Evolutionary conservation across 768 basidiomycete genomes (phyloP).

Genomic region (Hortiboletus campestris): DNA sequence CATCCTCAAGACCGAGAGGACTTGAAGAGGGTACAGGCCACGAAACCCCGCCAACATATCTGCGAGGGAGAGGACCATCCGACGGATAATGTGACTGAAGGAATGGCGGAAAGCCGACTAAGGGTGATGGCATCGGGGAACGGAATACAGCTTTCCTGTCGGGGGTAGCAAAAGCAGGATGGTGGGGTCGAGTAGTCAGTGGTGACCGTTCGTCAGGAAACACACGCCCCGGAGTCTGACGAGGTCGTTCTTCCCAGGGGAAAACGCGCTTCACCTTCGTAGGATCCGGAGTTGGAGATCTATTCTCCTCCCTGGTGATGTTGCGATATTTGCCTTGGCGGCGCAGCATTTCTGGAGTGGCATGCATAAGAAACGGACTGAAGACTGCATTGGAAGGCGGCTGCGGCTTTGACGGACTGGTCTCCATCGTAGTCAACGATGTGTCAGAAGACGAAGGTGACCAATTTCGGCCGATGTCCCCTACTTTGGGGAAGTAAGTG

Average conservation of each 20-base stretch:
- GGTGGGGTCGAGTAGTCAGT: slow-evolving; percentile 33
- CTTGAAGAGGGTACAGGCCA: slow-evolving; percentile 43
- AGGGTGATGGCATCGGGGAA: slow-evolving; percentile 34
- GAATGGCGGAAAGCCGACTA: slow-evolving; percentile 50
- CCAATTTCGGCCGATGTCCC: slow-evolving; percentile 60
- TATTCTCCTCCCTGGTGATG: slow-evolving; percentile 45
- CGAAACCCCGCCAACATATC: slow-evolving; percentile 63
- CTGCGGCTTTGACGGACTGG: slow-evolving; percentile 15
- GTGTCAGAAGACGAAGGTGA: slow-evolving; percentile 31
- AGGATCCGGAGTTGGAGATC: slow-evolving; percentile 61
- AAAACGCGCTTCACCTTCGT: slow-evolving; percentile 77
- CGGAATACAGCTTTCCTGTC: slow-evolving; percentile 16
- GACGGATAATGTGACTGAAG: slow-evolving; percentile 78
- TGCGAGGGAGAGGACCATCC: slow-evolving; percentile 80
- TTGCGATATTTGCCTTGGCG: slow-evolving; percentile 72
- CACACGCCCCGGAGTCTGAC: slow-evolving; percentile 63
- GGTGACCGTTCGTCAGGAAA: slow-evolving; percentile 68
- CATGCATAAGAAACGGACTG: slow-evolving; percentile 53
- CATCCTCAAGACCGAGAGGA: slow-evolving; percentile 30
- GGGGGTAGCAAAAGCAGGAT: slow-evolving; percentile 33
- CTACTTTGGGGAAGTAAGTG: slow-evolving; percentile 80
- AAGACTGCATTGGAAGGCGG: slow-evolving; percentile 46
- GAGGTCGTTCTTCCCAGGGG: slow-evolving; percentile 90
- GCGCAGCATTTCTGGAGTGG: slow-evolving; percentile 66
- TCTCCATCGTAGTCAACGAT: slow-evolving; percentile 21